Evolutionary conservation across 2,329 filamentous ascomycete species (phyloP).

Genomic region (Leptographium radiaticola): DNA sequence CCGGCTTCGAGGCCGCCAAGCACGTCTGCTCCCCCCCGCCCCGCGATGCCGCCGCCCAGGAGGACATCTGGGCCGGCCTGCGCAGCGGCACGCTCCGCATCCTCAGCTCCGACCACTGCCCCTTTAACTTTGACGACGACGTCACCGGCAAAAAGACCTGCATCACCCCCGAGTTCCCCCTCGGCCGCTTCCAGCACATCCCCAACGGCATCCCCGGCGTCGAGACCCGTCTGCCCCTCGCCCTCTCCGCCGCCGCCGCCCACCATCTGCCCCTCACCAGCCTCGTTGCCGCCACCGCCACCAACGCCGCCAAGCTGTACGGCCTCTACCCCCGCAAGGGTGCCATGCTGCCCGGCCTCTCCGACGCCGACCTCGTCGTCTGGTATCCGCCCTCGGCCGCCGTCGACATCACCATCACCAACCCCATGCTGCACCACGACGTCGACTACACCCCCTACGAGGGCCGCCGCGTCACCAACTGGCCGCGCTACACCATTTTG

Average conservation of each 20-base stretch:
- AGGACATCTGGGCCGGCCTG: constrained; percentile 37
- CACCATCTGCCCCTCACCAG: constrained; percentile 22
- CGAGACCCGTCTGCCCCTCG: constrained; percentile 40
- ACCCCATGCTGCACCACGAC: constrained; percentile 44
- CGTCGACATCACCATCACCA: constrained; percentile 26
- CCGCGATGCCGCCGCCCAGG: constrained; percentile 32
- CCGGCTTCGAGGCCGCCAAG: constrained; percentile 36
- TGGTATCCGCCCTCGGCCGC: constrained; percentile 32
- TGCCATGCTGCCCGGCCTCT: constrained; percentile 31
- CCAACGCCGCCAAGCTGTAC: constrained; percentile 45
- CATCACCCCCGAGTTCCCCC: constrained; percentile 11
- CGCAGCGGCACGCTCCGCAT: constrained; percentile 41
- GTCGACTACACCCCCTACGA: constrained; percentile 53
- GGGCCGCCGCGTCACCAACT: constrained; percentile 40
- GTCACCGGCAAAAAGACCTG: constrained; percentile 15
- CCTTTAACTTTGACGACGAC: constrained; percentile 34
- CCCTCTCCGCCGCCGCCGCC: constrained; percentile 20
- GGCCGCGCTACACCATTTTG: constrained; percentile 48
- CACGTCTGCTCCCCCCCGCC: constrained; percentile 40
- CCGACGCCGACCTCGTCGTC: constrained; percentile 43
- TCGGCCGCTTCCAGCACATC: constrained; percentile 38
- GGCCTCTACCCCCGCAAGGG: constrained; percentile 39
- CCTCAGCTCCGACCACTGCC: constrained; percentile 35
- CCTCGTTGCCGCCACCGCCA: constrained; percentile 40
- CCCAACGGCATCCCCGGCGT: constrained; percentile 46